Conservation (phyloP, 371 early-diverging fungal species). For the Rhizopus microsporus region DNA sequence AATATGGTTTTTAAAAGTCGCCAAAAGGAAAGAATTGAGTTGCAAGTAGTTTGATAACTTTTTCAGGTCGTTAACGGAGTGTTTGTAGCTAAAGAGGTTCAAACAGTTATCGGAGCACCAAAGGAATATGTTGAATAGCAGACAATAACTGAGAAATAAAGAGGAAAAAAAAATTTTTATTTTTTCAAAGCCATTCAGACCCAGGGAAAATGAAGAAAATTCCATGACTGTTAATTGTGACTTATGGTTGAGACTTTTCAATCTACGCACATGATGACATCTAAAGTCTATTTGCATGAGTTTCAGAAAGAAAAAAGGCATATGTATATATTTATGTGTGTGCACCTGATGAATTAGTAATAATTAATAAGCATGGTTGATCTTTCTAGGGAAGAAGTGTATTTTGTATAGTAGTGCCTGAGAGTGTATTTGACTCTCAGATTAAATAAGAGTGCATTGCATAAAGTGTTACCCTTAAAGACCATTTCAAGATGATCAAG, state of each 20-base stretch:
- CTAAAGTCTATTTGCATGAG: not conserved
- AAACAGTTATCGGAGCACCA: constrained; percentile 29
- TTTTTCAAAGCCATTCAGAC: constrained; percentile 18
- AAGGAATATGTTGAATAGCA: constrained; percentile 29
- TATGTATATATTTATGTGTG: no score
- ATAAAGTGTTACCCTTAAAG: no score
- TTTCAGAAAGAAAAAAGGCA: no score
- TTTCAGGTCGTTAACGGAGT: constrained; percentile 20
- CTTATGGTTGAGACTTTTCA: not conserved
- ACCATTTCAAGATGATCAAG: no score
- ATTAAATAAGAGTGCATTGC: no score
- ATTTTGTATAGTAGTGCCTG: no score
- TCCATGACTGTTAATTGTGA: constrained; percentile 10
- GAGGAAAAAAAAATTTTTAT: constrained; percentile 20
- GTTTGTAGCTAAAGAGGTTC: constrained; percentile 10
- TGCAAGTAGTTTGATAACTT: not conserved
- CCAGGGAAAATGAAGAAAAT: not conserved
- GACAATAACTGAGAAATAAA: constrained; percentile 10
- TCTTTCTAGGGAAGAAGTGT: no score
- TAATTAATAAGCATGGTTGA: no score
- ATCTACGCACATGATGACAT: no score
- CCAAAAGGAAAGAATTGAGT: not conserved
- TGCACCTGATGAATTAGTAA: no score
- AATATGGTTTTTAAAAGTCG: no score
- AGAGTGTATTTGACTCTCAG: no score